phyloP scores from a whole-genome alignment of 371 early-diverging fungal species.

The Mucor irregularis region DNA sequence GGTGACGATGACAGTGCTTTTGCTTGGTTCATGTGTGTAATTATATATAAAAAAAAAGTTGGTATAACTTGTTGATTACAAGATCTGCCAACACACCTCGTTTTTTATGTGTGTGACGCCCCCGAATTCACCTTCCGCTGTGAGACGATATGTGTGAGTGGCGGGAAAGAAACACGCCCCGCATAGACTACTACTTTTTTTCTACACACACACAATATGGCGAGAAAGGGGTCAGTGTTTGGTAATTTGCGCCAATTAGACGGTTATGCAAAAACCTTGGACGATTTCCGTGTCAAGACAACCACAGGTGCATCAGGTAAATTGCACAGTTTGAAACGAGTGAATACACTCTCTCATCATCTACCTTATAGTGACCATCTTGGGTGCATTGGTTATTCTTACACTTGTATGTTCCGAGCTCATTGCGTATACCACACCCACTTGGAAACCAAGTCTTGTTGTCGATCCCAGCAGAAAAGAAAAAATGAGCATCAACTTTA shows the following conservation, averaged over 20 bases:
- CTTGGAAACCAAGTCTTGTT: conserved; percentile 72
- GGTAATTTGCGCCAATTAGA: conserved; percentile 73
- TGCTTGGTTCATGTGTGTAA: too few relatives aligned
- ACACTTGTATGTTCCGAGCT: conserved; percentile 82
- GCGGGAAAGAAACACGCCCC: too few relatives aligned
- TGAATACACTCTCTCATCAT: neutral
- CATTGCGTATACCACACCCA: conserved; percentile 71
- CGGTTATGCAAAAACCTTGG: conserved; percentile 95
- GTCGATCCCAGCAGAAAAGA: conserved; percentile 89
- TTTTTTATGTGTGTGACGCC: too few relatives aligned
- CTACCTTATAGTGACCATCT: conserved; percentile 69
- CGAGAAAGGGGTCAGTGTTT: conserved; percentile 40
- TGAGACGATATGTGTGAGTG: too few relatives aligned
- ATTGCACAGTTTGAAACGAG: too few relatives aligned
- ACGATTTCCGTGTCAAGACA: conserved; percentile 93
- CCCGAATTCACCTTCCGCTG: too few relatives aligned
- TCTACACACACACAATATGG: neutral
- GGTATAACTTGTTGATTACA: too few relatives aligned
- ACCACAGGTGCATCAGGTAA: conserved; percentile 81
- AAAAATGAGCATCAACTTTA: conserved; percentile 85
- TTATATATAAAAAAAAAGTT: too few relatives aligned
- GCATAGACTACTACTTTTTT: too few relatives aligned
- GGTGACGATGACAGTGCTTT: too few relatives aligned
- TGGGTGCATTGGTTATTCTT: conserved; percentile 71
- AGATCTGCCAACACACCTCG: too few relatives aligned